Conservation (phyloP, 495 filamentous ascomycete genomes). For the Hypoxylon fuscum region DNA sequence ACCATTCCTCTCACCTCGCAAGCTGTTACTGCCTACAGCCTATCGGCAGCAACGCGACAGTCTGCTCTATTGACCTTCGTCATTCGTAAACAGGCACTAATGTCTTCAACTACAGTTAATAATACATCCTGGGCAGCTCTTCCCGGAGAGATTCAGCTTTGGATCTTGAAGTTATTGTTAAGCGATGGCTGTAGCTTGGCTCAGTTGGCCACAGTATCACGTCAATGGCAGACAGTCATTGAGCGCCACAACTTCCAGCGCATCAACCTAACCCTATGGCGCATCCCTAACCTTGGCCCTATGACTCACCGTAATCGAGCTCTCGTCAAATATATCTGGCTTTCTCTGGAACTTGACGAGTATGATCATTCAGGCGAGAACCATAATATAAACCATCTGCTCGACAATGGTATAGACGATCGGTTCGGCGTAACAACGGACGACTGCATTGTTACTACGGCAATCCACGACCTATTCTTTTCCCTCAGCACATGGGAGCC, state of each 20-base stretch:
- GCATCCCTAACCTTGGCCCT: constrained; percentile 36
- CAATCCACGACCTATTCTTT: constrained; percentile 41
- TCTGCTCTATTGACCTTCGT: too few species aligned
- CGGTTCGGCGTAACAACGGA: too few species aligned
- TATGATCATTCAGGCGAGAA: constrained; percentile 25
- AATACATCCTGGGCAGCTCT: background rate
- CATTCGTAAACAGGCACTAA: too few species aligned
- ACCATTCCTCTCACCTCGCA: too few species aligned
- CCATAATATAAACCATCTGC: constrained; percentile 15
- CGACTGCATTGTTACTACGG: constrained; percentile 31
- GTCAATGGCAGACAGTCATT: constrained; percentile 44
- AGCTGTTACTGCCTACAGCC: too few species aligned
- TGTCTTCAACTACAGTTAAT: background rate
- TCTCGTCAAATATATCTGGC: constrained; percentile 43
- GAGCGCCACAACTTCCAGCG: constrained; percentile 42
- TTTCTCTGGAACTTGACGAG: constrained; percentile 42
- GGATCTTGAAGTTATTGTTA: too few species aligned
- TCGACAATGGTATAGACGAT: too few species aligned
- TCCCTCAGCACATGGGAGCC: constrained; percentile 44
- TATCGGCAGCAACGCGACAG: too few species aligned
- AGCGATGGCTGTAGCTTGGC: too few species aligned
- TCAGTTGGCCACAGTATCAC: constrained; percentile 41
- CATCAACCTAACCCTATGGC: constrained; percentile 42
- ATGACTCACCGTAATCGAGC: constrained; percentile 42
- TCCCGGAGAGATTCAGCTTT: background rate